Conservation (phyloP, 2,329 filamentous ascomycete genomes). For the Neophaeococcomyces aloes region DNA sequence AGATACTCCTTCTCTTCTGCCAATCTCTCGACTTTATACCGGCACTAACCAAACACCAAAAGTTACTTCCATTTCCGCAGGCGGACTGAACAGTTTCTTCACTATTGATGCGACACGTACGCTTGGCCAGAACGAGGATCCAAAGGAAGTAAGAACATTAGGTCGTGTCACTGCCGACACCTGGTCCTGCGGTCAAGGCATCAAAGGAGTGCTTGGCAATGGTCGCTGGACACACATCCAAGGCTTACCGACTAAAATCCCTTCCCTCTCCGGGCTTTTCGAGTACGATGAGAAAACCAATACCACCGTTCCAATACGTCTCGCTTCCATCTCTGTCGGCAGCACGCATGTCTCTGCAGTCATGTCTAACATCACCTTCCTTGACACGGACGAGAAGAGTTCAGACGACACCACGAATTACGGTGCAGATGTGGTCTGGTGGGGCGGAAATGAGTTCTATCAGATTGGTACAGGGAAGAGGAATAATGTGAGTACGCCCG, state of each 20-base stretch:
- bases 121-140: conserved; percentile 36
- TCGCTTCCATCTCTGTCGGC: conserved; percentile 64
- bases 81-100: conserved; percentile 79
- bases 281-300: conserved; percentile 73
- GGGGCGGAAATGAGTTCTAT: conserved; percentile 89
- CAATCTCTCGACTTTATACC: conserved; percentile 62
- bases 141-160: conserved; percentile 32
- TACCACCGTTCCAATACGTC: conserved; percentile 62
- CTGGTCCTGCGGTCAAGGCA: conserved; percentile 79
- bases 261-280: conserved; percentile 67
- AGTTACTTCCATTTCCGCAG: conserved; percentile 71
- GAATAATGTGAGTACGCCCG: conserved; percentile 64
- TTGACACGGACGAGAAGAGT: conserved; percentile 42
- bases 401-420: conserved; percentile 67
- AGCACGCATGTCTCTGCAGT: conserved; percentile 71
- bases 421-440: conserved; percentile 82
- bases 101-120: conserved; percentile 64
- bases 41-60: conserved; percentile 52
- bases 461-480: conserved; percentile 87
- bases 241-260: conserved; percentile 65
- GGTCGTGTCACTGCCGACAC: conserved; percentile 60
- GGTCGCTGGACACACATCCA: conserved; percentile 87
- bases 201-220: conserved; percentile 71
- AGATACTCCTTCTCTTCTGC: conserved; percentile 60
- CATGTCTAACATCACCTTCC: conserved; percentile 67